Conservation (phyloP, 1,284 basidiomycete genomes). For the Cutaneotrichosporon cutaneum region DNA sequence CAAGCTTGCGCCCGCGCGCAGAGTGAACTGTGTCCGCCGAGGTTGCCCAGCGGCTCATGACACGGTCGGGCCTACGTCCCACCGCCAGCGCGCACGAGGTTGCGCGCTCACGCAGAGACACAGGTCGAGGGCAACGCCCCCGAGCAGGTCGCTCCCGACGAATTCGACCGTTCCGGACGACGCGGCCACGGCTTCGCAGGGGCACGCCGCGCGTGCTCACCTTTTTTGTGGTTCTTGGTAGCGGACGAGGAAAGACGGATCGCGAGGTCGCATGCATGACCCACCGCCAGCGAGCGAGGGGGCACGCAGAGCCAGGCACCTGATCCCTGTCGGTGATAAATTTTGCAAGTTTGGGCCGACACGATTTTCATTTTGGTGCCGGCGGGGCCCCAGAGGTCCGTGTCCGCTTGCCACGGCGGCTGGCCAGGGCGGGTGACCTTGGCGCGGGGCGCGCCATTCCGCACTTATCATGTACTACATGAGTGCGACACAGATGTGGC, state of each 20-base stretch:
- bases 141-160: conserved; percentile 1
- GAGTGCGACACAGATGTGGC: neutral
- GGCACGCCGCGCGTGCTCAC: neutral
- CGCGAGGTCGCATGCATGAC: neutral
- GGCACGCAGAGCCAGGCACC: neutral
- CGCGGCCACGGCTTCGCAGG: conserved; percentile 6
- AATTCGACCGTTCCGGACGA: conserved; percentile 1
- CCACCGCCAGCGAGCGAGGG: neutral
- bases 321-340: neutral
- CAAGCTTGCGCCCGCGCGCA: neutral
- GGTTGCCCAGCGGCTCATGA: neutral
- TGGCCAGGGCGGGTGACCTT: too few relatives aligned
- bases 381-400: neutral
- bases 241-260: neutral
- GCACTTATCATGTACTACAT: too few relatives aligned
- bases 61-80: neutral
- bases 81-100: neutral
- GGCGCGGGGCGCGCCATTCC: too few relatives aligned
- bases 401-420: neutral
- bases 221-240: conserved; percentile 9
- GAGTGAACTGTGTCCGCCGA: neutral
- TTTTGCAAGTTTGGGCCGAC: neutral
- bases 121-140: neutral
- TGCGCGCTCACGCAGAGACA: neutral
- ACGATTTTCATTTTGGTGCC: neutral